Evolutionary conservation across 306 rosid species (phyloP).

Genomic region (Castanea sativa): DNA sequence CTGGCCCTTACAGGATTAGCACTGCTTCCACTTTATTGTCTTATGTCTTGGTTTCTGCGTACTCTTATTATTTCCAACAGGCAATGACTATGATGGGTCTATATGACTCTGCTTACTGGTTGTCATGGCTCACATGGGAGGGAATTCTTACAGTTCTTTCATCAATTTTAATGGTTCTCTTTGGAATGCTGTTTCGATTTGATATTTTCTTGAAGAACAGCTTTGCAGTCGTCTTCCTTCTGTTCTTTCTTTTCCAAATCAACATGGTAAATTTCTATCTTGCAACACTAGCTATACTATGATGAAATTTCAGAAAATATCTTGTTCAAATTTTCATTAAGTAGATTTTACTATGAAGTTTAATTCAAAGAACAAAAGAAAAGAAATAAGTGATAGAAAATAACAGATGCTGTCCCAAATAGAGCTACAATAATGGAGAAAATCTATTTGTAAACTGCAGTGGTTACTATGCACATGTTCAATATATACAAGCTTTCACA

Average conservation of each 20-base stretch:
- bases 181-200: slow-evolving; percentile 85
- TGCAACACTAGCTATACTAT: slow-evolving; percentile 8
- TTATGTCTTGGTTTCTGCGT: neutral
- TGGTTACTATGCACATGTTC: no score
- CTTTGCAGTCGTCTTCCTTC: slow-evolving; percentile 51
- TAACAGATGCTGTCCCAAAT: no score
- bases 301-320: no score
- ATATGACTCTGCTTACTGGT: slow-evolving; percentile 81
- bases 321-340: no score
- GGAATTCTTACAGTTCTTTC: slow-evolving; percentile 53
- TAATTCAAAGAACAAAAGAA: no score
- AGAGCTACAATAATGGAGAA: no score
- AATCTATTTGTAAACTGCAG: no score
- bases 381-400: no score
- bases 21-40: neutral
- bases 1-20: neutral
- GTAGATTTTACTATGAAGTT: no score
- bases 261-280: slow-evolving; percentile 61
- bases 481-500: no score
- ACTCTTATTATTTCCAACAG: slow-evolving; percentile 33
- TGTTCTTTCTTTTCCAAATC: slow-evolving; percentile 87
- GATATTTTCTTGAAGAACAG: slow-evolving; percentile 72
- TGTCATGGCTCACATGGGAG: slow-evolving; percentile 91
- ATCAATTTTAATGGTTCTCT: slow-evolving; percentile 70
- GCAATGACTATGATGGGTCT: slow-evolving; percentile 93